Evolutionary conservation across 495 filamentous ascomycete species (phyloP).

Genomic region (Rusavskia elegans): DNA sequence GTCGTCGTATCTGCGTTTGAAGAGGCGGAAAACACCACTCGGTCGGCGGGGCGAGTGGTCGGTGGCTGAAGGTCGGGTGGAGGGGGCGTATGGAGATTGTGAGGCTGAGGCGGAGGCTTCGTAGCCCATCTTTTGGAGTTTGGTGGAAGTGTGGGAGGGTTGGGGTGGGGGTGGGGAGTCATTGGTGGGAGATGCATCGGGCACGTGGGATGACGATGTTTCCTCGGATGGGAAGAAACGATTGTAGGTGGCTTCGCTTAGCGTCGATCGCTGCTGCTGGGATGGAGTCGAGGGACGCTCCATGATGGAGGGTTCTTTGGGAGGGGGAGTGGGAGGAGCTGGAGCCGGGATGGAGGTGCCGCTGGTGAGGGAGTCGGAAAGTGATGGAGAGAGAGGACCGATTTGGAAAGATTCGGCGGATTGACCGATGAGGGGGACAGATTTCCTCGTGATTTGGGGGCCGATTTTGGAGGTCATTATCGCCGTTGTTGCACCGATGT

Average conservation of each 20-base stretch:
- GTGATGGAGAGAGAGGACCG: conserved; percentile 3
- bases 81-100: not conserved
- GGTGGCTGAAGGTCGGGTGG: not conserved
- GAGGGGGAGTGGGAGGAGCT: conserved; percentile 1
- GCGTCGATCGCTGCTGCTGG: not conserved
- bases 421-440: not conserved
- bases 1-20: not conserved
- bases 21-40: conserved; percentile 6
- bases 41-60: conserved; percentile 5
- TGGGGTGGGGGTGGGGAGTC: not conserved
- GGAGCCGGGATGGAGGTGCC: conserved; percentile 7
- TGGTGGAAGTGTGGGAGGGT: not conserved
- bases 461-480: not conserved
- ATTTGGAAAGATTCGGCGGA: conserved; percentile 4
- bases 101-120: conserved; percentile 4
- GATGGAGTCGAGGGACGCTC: not conserved
- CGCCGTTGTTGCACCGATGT: not conserved
- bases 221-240: not conserved
- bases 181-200: too few relatives aligned
- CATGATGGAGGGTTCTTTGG: conserved; percentile 1
- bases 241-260: not conserved
- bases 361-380: conserved; percentile 2
- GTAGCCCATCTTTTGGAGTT: not conserved
- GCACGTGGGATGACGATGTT: too few relatives aligned
- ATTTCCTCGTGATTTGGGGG: not conserved